A percentile compares a stretch with the other conserved stretches of the same genome.
These are phyloP conservation scores for Sugiyamaella paludigena DNA, from an alignment of 1,139 yeast species.

Conservation along the genomic window DNA sequence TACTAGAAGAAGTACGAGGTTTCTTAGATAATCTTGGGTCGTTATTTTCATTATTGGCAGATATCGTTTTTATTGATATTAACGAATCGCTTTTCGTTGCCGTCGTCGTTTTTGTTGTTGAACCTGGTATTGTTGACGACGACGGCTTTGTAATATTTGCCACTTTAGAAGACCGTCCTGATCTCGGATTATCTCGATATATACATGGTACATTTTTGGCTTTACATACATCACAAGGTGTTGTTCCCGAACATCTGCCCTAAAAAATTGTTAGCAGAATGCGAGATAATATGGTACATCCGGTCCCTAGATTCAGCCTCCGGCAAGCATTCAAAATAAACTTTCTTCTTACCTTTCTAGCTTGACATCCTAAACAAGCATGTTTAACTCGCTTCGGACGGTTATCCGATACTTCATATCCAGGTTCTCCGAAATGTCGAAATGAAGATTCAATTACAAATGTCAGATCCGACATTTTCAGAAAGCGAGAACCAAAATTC, in stretches of 20 bases:
- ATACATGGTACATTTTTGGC: constrained; percentile 21
- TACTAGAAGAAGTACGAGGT: background rate
- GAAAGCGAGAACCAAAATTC: too few species aligned
- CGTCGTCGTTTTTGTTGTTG: constrained; percentile 1
- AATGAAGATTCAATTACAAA: constrained; percentile 22
- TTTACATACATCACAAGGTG: constrained; percentile 22
- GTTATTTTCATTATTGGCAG: background rate
- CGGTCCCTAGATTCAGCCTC: too few species aligned
- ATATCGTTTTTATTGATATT: background rate
- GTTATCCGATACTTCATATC: constrained; percentile 6
- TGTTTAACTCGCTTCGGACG: constrained; percentile 22
- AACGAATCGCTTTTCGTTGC: background rate
- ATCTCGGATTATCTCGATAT: constrained; percentile 12
- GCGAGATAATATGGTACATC: background rate
- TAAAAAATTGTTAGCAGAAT: constrained; percentile 6
- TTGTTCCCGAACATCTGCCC: constrained; percentile 24
- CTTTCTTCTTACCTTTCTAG: constrained; percentile 14
- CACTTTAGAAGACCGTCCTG: constrained; percentile 1
- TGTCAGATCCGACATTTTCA: constrained; percentile 18
- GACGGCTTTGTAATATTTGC: constrained; percentile 2
- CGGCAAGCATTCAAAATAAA: too few species aligned
- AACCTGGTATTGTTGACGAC: too few species aligned
- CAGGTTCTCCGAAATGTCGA: constrained; percentile 4
- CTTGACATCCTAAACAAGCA: constrained; percentile 21
- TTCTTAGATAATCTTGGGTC: background rate